Evolutionary conservation across 352 stramenopile genomes (phyloP), one percentile per base, ranked within the genome.

Genomic region (Globisporangium parvum): DNA sequence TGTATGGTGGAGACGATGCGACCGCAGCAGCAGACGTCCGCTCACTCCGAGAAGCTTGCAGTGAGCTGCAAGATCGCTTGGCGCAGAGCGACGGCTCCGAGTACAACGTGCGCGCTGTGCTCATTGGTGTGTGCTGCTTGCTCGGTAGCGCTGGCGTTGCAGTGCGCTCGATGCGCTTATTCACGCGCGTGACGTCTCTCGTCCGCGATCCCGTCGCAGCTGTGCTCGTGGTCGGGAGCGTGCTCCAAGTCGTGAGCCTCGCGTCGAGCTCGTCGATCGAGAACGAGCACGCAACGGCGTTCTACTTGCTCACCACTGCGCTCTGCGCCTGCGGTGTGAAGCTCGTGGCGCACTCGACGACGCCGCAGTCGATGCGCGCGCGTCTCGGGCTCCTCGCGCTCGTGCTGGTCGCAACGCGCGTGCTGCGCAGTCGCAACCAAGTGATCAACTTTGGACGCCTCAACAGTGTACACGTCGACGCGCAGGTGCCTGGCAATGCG

Each of bases 381-480:
- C 49, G 18, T 17, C 23, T 35, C 8, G 23, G 56, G 10, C 44
- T 72, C n/a, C 15, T 87, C 10, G 47, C 55, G 18, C 20, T 70
- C 0, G 59, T 80, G 17, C 50, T 91, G 3, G 21, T 80, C 14
- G 47, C 73, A 21, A 80, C 77, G 35, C 77, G 87, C n/a, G 48
- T 83, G 4, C 59, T 96, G 17, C 83, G 87, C 15, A 58, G 69
- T 48, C 82, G 87, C 41, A 93, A 91, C 60, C 86, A 95, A 65
- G 64, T 96, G 31, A 95, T 95, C 52, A 96, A 96, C 57, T 95
- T 95, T 58, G 83, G 75, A 3, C 65, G 82, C 26, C 57, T 96
- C 6, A 94, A 94, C 47, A 64, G 55, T 1, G 50, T 95, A 21
- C 3, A 62, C 33, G 63, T 87, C 9, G 69, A 91, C 24, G 41